phyloP scores from a whole-genome alignment of 164 flowering plant genomes.

The Houttuynia cordata region DNA sequence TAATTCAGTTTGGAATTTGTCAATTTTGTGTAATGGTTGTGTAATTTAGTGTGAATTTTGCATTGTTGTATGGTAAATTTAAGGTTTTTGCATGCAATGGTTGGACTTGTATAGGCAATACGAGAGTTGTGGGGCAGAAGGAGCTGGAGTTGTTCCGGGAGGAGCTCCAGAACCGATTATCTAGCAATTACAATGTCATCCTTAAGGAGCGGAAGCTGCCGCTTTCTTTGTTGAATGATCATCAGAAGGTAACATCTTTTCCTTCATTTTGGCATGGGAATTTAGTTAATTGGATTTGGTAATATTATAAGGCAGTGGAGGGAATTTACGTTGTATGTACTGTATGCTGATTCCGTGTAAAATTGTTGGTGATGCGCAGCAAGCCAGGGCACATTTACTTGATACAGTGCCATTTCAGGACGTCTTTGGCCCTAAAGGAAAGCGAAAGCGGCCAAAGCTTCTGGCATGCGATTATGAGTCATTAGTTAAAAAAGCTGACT shows the following conservation, averaged over 20 bases:
- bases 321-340: not conserved
- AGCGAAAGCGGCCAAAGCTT: slow-evolving; percentile 87
- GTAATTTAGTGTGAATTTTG: no score
- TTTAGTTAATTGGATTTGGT: not conserved
- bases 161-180: slow-evolving; percentile 57
- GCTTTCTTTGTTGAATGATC: slow-evolving; percentile 74
- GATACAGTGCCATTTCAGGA: slow-evolving; percentile 76
- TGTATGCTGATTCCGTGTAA: not conserved
- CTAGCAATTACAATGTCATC: slow-evolving; percentile 77
- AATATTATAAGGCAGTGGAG: not conserved
- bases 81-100: not conserved
- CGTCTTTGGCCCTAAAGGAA: slow-evolving; percentile 89
- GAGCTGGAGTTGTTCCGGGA: slow-evolving; percentile 81
- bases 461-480: slow-evolving; percentile 78
- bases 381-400: slow-evolving; percentile 81
- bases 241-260: slow-evolving; percentile 49
- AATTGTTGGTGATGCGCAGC: slow-evolving; percentile 28
- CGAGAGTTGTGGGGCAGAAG: slow-evolving; percentile 73
- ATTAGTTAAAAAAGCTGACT: slow-evolving; percentile 62
- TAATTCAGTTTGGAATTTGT: no score
- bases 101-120: slow-evolving; percentile 42
- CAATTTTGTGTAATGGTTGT: no score
- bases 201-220: slow-evolving; percentile 83
- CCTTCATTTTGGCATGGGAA: not conserved
- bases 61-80: no score